A percentile compares a stretch with the other conserved stretches of the same genome.
phyloP scores from a whole-genome alignment of 352 stramenopile species.

The Globisporangium takayamanum region DNA sequence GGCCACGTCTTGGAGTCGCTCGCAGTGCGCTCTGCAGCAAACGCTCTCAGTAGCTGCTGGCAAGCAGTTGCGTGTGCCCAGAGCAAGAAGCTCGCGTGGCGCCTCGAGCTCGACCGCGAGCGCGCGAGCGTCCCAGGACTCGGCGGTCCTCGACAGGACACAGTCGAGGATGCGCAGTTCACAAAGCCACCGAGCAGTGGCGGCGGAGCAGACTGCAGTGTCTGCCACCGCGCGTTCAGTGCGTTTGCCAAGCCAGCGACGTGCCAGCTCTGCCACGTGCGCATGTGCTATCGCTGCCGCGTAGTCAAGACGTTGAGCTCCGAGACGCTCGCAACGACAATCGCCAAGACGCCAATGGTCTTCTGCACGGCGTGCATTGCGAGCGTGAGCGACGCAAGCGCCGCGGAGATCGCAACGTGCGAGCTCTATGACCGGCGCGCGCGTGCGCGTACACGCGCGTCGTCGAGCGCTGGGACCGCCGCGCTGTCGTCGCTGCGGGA shows the following conservation, averaged over 20 bases:
- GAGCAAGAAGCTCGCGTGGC: slow-evolving; percentile 64
- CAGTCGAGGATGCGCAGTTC: background rate
- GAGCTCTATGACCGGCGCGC: slow-evolving; percentile 41
- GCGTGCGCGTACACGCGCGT: slow-evolving; percentile 25
- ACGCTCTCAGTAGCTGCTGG: slow-evolving; percentile 53
- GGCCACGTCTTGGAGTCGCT: slow-evolving; percentile 37
- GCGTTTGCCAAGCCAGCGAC: slow-evolving; percentile 23
- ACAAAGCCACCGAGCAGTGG: background rate
- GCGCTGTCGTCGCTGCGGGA: background rate
- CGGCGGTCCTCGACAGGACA: background rate
- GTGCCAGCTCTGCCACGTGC: slow-evolving; percentile 39
- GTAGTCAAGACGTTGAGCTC: slow-evolving; percentile 39
- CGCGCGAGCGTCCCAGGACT: background rate
- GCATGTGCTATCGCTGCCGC: slow-evolving; percentile 38
- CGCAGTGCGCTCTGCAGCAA: slow-evolving; percentile 33
- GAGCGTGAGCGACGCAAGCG: slow-evolving; percentile 42
- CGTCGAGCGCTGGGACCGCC: slow-evolving; percentile 18
- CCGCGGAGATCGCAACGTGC: slow-evolving; percentile 50
- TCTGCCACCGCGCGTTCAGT: slow-evolving; percentile 27
- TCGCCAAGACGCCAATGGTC: slow-evolving; percentile 39
- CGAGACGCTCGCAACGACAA: slow-evolving; percentile 29
- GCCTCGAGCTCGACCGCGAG: slow-evolving; percentile 36
- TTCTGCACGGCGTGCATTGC: slow-evolving; percentile 67
- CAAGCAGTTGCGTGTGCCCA: slow-evolving; percentile 55
- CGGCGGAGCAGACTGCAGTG: slow-evolving; percentile 13